A percentile compares a stretch with the other conserved stretches of the same genome.
These are phyloP conservation scores for Didymella lethalis DNA, from an alignment of 2,329 filamentous ascomycete species.

Conservation along the genomic window DNA sequence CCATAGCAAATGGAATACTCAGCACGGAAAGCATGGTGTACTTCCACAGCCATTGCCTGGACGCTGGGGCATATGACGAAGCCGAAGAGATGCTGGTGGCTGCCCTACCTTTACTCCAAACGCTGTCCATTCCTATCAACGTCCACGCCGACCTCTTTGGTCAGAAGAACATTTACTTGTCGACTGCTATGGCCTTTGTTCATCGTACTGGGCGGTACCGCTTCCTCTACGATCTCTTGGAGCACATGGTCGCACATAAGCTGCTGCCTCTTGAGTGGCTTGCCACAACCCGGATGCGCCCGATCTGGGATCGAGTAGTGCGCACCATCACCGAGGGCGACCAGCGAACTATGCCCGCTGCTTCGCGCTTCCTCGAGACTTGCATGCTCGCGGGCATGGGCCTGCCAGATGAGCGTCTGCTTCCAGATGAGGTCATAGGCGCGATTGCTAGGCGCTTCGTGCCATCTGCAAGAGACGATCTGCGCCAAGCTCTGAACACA, in stretches of 20 bases:
- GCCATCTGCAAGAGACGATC: constrained; percentile 36
- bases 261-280: constrained; percentile 51
- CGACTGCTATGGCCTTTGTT: constrained; percentile 39
- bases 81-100: constrained; percentile 45
- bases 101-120: constrained; percentile 35
- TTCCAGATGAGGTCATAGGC: constrained; percentile 31
- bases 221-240: constrained; percentile 47
- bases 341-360: constrained; percentile 33
- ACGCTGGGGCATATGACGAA: constrained; percentile 46
- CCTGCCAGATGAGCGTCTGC: constrained; percentile 35
- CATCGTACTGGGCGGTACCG: constrained; percentile 39
- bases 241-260: constrained; percentile 45
- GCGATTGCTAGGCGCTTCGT: constrained; percentile 31
- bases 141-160: constrained; percentile 42
- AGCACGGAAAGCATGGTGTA: constrained; percentile 31
- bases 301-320: constrained; percentile 47
- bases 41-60: constrained; percentile 42
- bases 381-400: constrained; percentile 40
- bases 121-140: constrained; percentile 36
- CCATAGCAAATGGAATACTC: constrained; percentile 47
- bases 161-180: constrained; percentile 36
- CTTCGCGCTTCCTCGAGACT: constrained; percentile 45
- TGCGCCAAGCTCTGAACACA: constrained; percentile 46
- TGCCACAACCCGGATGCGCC: constrained; percentile 47
- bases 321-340: constrained; percentile 44